A percentile compares a stretch with the other conserved stretches of the same genome.
These are phyloP conservation scores for Diaporthe helianthi DNA, from an alignment of 2,329 filamentous ascomycete genomes.

Conservation along the genomic window DNA sequence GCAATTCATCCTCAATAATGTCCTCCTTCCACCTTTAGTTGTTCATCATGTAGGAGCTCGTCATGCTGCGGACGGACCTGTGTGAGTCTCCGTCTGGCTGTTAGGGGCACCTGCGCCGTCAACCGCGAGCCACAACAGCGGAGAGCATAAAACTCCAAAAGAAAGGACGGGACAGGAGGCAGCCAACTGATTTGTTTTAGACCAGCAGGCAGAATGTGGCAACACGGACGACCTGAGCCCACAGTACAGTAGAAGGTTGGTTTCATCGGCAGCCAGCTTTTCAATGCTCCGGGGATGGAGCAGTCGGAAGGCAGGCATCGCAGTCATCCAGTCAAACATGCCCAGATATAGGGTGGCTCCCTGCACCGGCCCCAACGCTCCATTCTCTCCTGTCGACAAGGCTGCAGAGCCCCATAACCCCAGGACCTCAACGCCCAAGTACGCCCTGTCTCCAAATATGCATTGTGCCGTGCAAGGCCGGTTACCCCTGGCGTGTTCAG, in stretches of 20 bases:
- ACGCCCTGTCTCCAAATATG: background rate
- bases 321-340: background rate
- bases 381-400: background rate
- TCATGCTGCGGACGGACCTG: background rate
- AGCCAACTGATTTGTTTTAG: background rate
- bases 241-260: background rate
- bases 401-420: slow-evolving; percentile 1
- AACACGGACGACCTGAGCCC: background rate
- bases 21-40: background rate
- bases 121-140: background rate
- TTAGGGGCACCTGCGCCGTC: background rate
- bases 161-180: background rate
- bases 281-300: slow-evolving; percentile 9
- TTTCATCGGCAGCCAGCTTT: slow-evolving; percentile 11
- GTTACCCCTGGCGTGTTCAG: slow-evolving; percentile 33
- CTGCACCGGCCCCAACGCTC: background rate
- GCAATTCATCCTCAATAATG: background rate
- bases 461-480: background rate
- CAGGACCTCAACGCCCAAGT: background rate
- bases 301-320: background rate
- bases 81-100: background rate
- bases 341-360: slow-evolving; percentile 14
- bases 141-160: background rate
- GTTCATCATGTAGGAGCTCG: background rate
- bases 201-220: background rate